Evolutionary conservation across 345 rosid species (phyloP), one percentile per base, ranked within the genome.

Genomic region (Boechera divaricarpa): DNA sequence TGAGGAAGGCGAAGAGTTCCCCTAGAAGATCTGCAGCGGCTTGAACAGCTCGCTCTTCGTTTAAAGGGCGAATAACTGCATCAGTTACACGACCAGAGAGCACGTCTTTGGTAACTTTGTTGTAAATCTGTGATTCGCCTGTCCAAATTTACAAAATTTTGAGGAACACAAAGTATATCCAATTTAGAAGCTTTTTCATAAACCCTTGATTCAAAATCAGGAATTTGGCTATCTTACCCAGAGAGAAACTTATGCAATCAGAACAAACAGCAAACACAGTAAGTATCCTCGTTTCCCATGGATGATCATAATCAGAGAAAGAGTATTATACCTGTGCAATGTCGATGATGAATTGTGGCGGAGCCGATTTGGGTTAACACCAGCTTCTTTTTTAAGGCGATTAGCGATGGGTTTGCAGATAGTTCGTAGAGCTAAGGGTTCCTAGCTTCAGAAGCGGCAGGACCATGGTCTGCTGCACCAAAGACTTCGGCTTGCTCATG

Each of bases 31-130:
- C 96, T 2, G 91, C 89, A 66, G 97, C 91, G 69, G 87, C 92
- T 70, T 91, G 96, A 69, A 93, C 86, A 72, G 97, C 98, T 80
- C 87, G 86, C 81, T 89, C 97, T 86, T 88, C 94, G 58, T 93
- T 64, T 69, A 91, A 72, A 31, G 98, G 98, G 13, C 87, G 90
- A 45, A 93, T 87, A 16, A 81, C 85, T 35, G 88, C 97, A 86
- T 88, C 83, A 29, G 87, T 83, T 26, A 87, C 79, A 74, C 77
- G 90, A 32, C 97, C 93, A 63, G 89, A 86, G n/a, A 33, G 87
- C 84, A 2, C 83, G 85, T 60, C 96, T 91, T 80, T 91, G 97
- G 97, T 79, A 93, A 67, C 56, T 28, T 86, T 2, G 92, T 91
- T 2, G 88, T 82, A 29, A 87, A 86, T 72, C 88, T 82, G 71